Percentiles rank a stretch among this genome's conserved stretches.
These are phyloP conservation scores for Candida quercuum DNA, from an alignment of 805 yeast genomes.

Conservation along the genomic window DNA sequence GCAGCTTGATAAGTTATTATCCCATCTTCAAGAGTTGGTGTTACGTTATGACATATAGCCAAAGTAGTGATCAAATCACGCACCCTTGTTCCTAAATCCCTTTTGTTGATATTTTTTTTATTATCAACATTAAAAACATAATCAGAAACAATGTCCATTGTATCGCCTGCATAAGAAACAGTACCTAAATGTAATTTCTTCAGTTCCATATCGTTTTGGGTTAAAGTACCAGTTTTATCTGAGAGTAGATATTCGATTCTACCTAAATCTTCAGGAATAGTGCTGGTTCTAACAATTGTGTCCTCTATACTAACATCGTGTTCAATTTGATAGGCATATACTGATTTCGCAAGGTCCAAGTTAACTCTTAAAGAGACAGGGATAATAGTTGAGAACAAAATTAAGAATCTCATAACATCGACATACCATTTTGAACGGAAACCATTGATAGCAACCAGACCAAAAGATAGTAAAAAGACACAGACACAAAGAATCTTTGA, in stretches of 20 bases:
- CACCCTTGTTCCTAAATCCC: conserved; percentile 71
- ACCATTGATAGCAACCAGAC: conserved; percentile 77
- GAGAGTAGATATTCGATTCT: conserved; percentile 87
- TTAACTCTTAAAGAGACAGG: conserved; percentile 95
- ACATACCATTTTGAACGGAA: conserved; percentile 77
- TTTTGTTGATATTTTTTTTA: conserved; percentile 35
- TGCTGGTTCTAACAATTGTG: conserved; percentile 92
- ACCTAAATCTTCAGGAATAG: conserved; percentile 97
- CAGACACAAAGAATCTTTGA: conserved; percentile 86
- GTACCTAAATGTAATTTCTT: conserved; percentile 89
- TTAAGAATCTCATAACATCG: conserved; percentile 84
- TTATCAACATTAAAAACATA: conserved; percentile 38
- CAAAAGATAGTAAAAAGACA: conserved; percentile 73
- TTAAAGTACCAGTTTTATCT: conserved; percentile 95
- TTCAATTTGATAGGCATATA: conserved; percentile 92
- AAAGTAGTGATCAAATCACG: conserved; percentile 76
- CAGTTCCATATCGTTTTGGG: conserved; percentile 97
- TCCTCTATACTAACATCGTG: conserved; percentile 76
- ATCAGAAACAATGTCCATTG: conserved; percentile 81
- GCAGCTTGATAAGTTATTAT: conserved; percentile 89
- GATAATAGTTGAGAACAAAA: conserved; percentile 88
- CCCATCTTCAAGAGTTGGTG: conserved; percentile 84
- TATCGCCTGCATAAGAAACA: conserved; percentile 87
- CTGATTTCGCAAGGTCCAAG: conserved; percentile 91
- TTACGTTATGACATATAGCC: conserved; percentile 95